Base-by-base conservation (phyloP, 2,329 filamentous ascomycete genomes). In the Colletotrichum kahawae region DNA sequence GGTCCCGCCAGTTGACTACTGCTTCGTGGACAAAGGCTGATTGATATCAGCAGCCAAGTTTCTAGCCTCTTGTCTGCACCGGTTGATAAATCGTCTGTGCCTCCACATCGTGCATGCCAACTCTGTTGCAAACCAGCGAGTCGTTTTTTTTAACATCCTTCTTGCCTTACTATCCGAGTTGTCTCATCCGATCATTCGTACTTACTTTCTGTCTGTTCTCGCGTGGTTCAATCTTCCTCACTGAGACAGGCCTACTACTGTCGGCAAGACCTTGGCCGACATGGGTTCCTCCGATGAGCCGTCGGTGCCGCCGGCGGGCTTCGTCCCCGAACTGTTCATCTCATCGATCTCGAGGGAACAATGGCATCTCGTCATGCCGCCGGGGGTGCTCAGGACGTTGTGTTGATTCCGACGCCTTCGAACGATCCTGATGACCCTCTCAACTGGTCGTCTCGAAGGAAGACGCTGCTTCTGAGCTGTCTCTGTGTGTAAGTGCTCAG, bases 391-490 rank as follows among this genome's bases (percentile, higher is more conserved):
- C 79, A 78, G 36, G 84, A 88, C 64, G 87, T 89, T 68, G 87
- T 91, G 21, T 82, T 91, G 13, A 84, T 90, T 10, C 89, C 89
- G 2, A 83, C 84, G 0, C 89, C 89, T 2, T 88, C 87, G 0
- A 79, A 82, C 13, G 87, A 90, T 75, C 86, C 88, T 5, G 87
- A 89, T 56, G 89, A 91, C 75, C 89, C 89, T 4, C 81, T 91
- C 38, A 90, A 88, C 74, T 89, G 88, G 88, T 83, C 77, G 4
- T 78, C 76, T 57, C 75, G 78, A 2, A 78, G 81, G 3, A 83
- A 82, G 67, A 29, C 78, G 0, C 76, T 79, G 14, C 77, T 79
- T 7, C 60, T 82, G 21, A 59, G 79, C n/a, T 83, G 81, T 27
- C 77, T 80, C 8, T 80, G 80, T 38, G 56, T 83, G 83, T 83